Base-by-base conservation (phyloP, 2,329 filamentous ascomycete genomes). In the Penicillium sp. region DNA sequence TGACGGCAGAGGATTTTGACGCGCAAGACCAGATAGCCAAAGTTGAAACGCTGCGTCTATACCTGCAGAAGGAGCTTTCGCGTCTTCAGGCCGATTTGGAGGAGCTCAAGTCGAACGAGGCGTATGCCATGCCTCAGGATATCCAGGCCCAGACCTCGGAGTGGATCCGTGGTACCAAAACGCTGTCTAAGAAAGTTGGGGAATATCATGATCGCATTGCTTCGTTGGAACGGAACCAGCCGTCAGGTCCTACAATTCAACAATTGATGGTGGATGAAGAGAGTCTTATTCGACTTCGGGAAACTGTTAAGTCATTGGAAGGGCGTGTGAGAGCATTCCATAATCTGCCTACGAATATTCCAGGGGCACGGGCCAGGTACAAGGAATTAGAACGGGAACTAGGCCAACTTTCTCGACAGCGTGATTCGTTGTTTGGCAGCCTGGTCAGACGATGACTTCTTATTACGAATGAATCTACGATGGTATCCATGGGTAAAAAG, bases 361-460 rank as follows among this genome's bases (percentile, higher is more conserved):
- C 87, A 48, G 81, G 84, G 47, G 92, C 92, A 35, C 83, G 88
- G 64, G 76, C 80, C n/a, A 87, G 91, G 70, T 80, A 96, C 27
- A 88, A 90, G 62, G 78, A 81, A 29, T 75, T 92, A 44, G 84
- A 89, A 58, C 76, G 78, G 2, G 85, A 92, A 67, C 77, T 96
- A 46, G 80, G 82, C 39, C 75, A 77, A 10, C 75, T 91, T 51
- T 87, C 82, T 27, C 80, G 80, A 62, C 81, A 82, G 64, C 83
- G 92, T 53, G 91, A 96, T 71, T 81, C 78, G 29, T 80, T 91
- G 54, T 96, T 96, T 70, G 91, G 93, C 69, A 83, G 81, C 2
- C 71, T 95, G 47, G 85, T 91, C 2, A 85, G 87, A 44, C 11
- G 39, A 23, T 42, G 10, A 23, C 11, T 23, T 19, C 21, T 6